A percentile compares a stretch with the other conserved stretches of the same genome.
phyloP scores from a whole-genome alignment of 1,284 basidiomycete genomes.

The Sporisorium exsertum region DNA sequence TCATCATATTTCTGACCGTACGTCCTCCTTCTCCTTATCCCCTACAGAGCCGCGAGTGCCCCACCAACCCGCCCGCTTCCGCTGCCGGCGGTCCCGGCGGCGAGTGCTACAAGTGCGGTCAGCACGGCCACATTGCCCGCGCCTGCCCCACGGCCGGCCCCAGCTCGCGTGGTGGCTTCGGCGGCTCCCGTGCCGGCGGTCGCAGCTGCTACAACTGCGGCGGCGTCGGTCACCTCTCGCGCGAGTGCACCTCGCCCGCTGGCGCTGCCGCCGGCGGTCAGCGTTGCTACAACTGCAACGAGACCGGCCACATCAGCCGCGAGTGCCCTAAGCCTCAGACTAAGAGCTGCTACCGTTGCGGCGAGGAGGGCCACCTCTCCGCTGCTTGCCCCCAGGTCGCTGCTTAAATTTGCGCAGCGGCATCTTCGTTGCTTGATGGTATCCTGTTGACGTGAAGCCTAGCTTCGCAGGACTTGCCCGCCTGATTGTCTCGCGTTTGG shows the following conservation, averaged over 20 bases:
- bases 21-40: background rate
- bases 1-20: background rate
- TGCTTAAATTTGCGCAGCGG: conserved; percentile 13
- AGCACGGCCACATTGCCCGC: conserved; percentile 65
- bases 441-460: background rate
- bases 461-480: background rate
- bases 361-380: conserved; percentile 50
- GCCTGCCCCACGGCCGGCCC: conserved; percentile 56
- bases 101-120: conserved; percentile 64
- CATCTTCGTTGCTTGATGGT: background rate
- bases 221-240: conserved; percentile 63
- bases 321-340: conserved; percentile 63
- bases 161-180: conserved; percentile 34
- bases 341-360: conserved; percentile 64
- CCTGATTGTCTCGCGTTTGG: background rate
- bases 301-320: conserved; percentile 63
- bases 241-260: conserved; percentile 62
- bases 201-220: conserved; percentile 67
- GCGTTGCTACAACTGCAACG: conserved; percentile 68
- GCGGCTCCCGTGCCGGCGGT: conserved; percentile 40
- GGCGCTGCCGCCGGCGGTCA: conserved; percentile 47
- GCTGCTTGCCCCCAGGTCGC: conserved; percentile 46
- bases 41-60: conserved; percentile 64
- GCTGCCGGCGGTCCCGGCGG: conserved; percentile 49
- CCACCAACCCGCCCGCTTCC: conserved; percentile 37